A percentile compares a stretch with the other conserved stretches of the same genome.
These are phyloP conservation scores for Sugiyamaella novakii DNA, from an alignment of 1,139 yeast genomes.

Conservation along the genomic window DNA sequence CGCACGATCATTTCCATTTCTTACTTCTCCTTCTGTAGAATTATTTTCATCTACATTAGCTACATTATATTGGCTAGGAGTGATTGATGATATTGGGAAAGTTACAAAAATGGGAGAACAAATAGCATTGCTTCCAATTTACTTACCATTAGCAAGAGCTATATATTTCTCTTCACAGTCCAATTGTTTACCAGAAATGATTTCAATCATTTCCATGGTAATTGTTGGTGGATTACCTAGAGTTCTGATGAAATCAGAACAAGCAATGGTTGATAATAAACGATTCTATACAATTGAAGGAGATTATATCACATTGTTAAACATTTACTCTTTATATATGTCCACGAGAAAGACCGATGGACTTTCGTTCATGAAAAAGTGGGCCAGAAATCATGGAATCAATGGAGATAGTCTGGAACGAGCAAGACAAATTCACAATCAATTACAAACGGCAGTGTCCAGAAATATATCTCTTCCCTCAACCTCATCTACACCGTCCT, in stretches of 20 bases:
- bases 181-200: conserved; percentile 72
- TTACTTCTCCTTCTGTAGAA: conserved; percentile 89
- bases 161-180: conserved; percentile 24
- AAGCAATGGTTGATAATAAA: conserved; percentile 51
- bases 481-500: background rate
- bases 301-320: conserved; percentile 79
- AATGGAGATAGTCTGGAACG: conserved; percentile 17
- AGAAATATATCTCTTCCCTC: conserved; percentile 3
- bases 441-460: conserved; percentile 19
- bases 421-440: conserved; percentile 22
- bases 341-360: conserved; percentile 35
- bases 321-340: conserved; percentile 72
- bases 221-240: conserved; percentile 73
- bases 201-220: conserved; percentile 76
- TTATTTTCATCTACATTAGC: conserved; percentile 70
- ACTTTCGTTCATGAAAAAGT: conserved; percentile 12
- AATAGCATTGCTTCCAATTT: conserved; percentile 86
- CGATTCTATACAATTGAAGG: conserved; percentile 83
- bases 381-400: conserved; percentile 20
- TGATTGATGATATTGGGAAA: conserved; percentile 79
- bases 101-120: conserved; percentile 68
- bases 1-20: conserved; percentile 76
- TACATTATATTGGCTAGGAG: conserved; percentile 58
- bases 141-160: conserved; percentile 27
- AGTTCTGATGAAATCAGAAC: conserved; percentile 74